Evolutionary conservation across 305 asterid genomes (phyloP).

Genomic region (Solanum chacoense): DNA sequence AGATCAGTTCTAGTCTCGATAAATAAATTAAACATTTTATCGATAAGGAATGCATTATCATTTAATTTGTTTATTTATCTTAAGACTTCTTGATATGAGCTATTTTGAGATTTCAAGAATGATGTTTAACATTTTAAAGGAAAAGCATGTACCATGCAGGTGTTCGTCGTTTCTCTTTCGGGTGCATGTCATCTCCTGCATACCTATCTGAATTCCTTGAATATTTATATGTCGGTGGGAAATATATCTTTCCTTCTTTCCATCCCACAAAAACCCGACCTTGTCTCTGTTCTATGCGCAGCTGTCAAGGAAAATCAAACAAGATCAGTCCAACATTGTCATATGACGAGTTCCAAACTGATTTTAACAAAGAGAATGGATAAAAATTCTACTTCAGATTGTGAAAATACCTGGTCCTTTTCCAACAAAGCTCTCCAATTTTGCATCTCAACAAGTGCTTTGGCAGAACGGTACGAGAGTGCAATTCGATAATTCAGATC

Average conservation of each 20-base stretch:
- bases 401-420: conserved; percentile 70
- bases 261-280: conserved; percentile 95
- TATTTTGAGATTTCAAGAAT: neutral
- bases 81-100: neutral
- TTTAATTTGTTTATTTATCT: neutral
- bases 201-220: conserved; percentile 95
- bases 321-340: neutral
- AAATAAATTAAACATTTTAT: neutral
- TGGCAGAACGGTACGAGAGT: conserved; percentile 83
- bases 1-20: conserved; percentile 15
- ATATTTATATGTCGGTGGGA: conserved; percentile 96
- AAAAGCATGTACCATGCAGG: conserved; percentile 80
- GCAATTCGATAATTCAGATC: conserved; percentile 97
- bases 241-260: conserved; percentile 97
- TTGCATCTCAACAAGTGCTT: conserved; percentile 98
- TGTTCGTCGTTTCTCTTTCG: conserved; percentile 90
- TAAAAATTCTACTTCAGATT: neutral
- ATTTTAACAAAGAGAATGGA: neutral
- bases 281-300: conserved; percentile 75
- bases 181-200: conserved; percentile 95
- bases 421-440: conserved; percentile 95
- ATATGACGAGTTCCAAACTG: neutral
- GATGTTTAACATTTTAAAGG: neutral
- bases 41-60: neutral
- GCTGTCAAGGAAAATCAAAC: conserved; percentile 29